Conservation (phyloP, 371 early-diverging fungal genomes). For the Rhizopus delemar region DNA sequence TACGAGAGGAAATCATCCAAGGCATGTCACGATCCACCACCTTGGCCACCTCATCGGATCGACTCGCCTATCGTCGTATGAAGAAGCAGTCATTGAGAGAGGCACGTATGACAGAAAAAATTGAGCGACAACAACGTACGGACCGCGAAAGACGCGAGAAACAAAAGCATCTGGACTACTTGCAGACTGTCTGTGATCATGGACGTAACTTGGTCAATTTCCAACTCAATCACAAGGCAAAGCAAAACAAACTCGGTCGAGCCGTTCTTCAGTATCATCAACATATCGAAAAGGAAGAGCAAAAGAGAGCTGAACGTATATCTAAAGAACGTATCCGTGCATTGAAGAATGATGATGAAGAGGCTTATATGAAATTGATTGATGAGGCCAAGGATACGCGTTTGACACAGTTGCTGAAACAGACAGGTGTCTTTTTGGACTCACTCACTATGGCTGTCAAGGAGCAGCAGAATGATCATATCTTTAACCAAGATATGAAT, state of each 20-base stretch:
- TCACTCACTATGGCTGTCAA: conserved; percentile 71
- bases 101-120: conserved; percentile 86
- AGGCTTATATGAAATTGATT: conserved; percentile 91
- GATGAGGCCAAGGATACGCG: conserved; percentile 96
- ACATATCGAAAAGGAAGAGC: conserved; percentile 90
- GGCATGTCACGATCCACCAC: conserved; percentile 70
- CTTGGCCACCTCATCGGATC: conserved; percentile 78
- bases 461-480: conserved; percentile 73
- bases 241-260: conserved; percentile 73
- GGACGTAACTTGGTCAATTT: conserved; percentile 70
- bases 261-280: conserved; percentile 78
- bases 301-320: conserved; percentile 76
- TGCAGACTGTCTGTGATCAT: conserved; percentile 76
- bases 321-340: conserved; percentile 94
- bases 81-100: conserved; percentile 91
- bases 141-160: conserved; percentile 87
- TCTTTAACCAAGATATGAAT: conserved; percentile 44
- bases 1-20: conserved; percentile 80
- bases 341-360: conserved; percentile 94
- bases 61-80: conserved; percentile 77
- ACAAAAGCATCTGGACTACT: conserved; percentile 80
- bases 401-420: conserved; percentile 85
- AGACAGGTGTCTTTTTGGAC: conserved; percentile 86
- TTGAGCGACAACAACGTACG: conserved; percentile 84
- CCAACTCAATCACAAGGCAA: conserved; percentile 65